phyloP scores from a whole-genome alignment of 192 early-diverging fungal species.

The Physocladia obscura region DNA sequence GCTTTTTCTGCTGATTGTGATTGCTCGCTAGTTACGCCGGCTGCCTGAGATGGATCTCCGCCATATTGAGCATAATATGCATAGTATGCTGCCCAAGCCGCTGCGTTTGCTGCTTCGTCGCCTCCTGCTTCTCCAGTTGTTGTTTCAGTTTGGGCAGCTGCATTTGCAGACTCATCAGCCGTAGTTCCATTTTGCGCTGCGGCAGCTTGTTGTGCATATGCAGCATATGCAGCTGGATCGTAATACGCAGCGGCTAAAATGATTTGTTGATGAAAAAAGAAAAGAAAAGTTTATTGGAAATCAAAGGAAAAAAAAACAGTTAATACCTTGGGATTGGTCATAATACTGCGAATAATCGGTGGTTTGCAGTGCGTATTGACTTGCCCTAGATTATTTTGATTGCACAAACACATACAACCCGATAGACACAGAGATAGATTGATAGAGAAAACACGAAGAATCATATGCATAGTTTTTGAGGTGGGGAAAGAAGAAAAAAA shows the following conservation, averaged over 20 bases:
- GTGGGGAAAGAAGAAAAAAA: neutral
- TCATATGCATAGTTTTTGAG: neutral
- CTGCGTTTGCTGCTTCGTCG: slow-evolving; percentile 24
- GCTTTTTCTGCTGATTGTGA: too few species aligned
- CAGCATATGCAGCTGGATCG: neutral
- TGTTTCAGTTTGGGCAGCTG: neutral
- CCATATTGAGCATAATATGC: slow-evolving; percentile 21
- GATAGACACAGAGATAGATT: neutral
- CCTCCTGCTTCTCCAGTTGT: neutral
- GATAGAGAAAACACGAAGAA: too few species aligned
- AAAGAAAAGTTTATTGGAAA: neutral
- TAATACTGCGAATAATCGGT: slow-evolving; percentile 36
- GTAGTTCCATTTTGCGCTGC: neutral
- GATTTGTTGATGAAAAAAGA: neutral
- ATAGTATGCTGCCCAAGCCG: slow-evolving; percentile 19
- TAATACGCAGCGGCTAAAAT: neutral
- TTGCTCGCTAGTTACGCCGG: too few species aligned
- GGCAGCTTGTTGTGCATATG: neutral
- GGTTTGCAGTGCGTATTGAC: neutral
- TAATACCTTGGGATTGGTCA: neutral
- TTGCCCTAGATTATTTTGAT: slow-evolving; percentile 1
- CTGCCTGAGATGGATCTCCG: neutral
- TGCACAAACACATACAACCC: neutral
- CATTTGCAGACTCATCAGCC: neutral
- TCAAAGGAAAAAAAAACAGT: neutral